Conservation (phyloP, 192 early-diverging fungal species). For the Thoreauomyces humboldtii region DNA sequence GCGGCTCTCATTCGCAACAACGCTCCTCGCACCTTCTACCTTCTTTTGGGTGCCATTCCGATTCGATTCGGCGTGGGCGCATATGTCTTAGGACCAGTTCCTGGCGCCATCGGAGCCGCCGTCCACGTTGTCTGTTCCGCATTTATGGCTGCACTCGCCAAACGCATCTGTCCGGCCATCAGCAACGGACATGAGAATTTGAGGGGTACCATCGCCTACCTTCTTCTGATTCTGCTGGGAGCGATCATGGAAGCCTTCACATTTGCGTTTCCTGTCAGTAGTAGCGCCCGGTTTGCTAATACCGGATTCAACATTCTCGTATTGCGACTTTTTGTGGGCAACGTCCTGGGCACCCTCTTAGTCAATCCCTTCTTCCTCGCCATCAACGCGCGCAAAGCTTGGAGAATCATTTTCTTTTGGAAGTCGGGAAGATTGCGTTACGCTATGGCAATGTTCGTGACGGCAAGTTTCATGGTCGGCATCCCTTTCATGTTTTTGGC, state of each 20-base stretch:
- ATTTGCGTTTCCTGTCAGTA: not conserved
- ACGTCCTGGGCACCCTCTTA: conserved; percentile 2
- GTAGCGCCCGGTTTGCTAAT: not conserved
- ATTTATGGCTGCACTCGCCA: not conserved
- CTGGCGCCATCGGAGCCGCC: not conserved
- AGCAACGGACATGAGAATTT: not conserved
- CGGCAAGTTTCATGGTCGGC: not conserved
- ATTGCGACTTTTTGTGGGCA: not conserved
- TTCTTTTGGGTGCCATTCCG: not conserved
- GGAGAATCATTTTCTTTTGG: not conserved
- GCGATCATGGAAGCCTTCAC: not conserved
- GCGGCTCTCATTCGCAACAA: not conserved
- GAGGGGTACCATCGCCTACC: not conserved
- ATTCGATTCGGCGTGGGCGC: too few relatives aligned
- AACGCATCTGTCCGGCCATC: not conserved
- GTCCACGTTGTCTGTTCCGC: not conserved
- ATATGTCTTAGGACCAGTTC: too few relatives aligned
- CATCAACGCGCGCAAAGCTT: not conserved
- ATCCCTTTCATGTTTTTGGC: conserved; percentile 1
- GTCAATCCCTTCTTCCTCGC: not conserved
- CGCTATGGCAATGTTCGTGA: not conserved
- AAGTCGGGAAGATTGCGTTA: not conserved
- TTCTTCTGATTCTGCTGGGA: not conserved
- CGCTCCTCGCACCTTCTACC: too few relatives aligned
- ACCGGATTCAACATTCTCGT: not conserved